Percentiles rank a stretch among this genome's conserved stretches.
Conservation (phyloP, 805 yeast species). For the Wickerhamiella azyma region DNA sequence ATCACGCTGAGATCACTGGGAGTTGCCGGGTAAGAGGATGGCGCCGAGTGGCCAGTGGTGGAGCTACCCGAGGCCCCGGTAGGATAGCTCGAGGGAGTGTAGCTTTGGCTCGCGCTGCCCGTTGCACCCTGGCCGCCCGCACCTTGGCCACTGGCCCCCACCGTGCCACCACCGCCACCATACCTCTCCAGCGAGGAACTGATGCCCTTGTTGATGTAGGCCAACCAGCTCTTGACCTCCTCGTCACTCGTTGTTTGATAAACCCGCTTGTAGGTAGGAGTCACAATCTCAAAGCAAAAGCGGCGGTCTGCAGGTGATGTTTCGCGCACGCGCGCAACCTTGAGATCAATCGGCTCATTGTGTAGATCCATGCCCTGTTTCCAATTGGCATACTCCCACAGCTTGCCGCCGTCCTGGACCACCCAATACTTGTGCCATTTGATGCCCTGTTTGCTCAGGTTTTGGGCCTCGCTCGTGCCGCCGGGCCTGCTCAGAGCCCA, state of each 20-base stretch:
- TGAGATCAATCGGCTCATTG: constrained; percentile 54
- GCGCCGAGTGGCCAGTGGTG: too few relatives aligned
- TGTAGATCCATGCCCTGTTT: constrained; percentile 50
- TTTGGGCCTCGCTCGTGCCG: constrained; percentile 23
- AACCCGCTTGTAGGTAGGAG: constrained; percentile 54
- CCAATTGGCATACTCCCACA: constrained; percentile 71
- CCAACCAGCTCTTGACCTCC: constrained; percentile 59
- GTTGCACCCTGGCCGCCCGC: too few relatives aligned
- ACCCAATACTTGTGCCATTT: constrained; percentile 88
- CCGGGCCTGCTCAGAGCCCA: constrained; percentile 33
- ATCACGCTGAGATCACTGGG: not conserved
- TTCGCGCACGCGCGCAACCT: constrained; percentile 48
- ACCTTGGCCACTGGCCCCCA: too few relatives aligned
- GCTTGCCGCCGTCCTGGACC: constrained; percentile 50
- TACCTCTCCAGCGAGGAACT: constrained; percentile 28
- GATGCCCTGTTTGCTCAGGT: constrained; percentile 23
- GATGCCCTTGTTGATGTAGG: constrained; percentile 43
- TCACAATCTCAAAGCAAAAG: constrained; percentile 62
- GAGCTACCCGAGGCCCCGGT: too few relatives aligned
- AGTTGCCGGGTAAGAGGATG: too few relatives aligned
- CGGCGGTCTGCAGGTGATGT: constrained; percentile 29
- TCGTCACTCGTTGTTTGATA: constrained; percentile 61
- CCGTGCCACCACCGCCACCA: too few relatives aligned
- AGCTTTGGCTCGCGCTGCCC: too few relatives aligned
- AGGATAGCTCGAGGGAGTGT: too few relatives aligned